These are phyloP conservation scores for Spongispora temasekensis DNA, from an alignment of 1,284 basidiomycete species.

Conservation along the genomic window DNA sequence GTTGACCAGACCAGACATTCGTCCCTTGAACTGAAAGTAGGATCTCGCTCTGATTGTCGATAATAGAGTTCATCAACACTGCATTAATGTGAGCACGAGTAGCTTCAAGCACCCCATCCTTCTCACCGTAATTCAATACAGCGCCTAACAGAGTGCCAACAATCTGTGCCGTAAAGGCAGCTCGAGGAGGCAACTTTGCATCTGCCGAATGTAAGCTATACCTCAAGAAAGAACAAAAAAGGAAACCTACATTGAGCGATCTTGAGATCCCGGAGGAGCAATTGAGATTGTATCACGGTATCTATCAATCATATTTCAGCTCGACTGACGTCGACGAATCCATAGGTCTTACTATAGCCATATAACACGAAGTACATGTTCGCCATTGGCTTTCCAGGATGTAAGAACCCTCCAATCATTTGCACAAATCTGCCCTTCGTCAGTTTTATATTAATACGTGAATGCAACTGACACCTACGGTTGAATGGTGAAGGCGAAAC, in stretches of 20 bases:
- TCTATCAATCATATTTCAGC: constrained; percentile 30
- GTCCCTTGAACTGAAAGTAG: constrained; percentile 49
- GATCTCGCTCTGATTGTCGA: constrained; percentile 52
- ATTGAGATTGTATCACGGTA: constrained; percentile 45
- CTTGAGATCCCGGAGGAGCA: constrained; percentile 55
- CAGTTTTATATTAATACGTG: constrained; percentile 30
- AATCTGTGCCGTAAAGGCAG: constrained; percentile 64
- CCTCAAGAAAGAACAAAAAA: constrained; percentile 1
- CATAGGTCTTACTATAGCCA: constrained; percentile 42
- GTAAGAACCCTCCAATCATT: constrained; percentile 63
- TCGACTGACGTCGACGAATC: not conserved
- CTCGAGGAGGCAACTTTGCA: constrained; percentile 65
- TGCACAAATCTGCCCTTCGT: constrained; percentile 43
- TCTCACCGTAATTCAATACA: constrained; percentile 52
- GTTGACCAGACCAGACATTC: constrained; percentile 62
- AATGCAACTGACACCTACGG: constrained; percentile 38
- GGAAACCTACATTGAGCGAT: constrained; percentile 52
- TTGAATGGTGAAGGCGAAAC: constrained; percentile 40
- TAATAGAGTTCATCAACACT: constrained; percentile 60
- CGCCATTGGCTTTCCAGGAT: constrained; percentile 57
- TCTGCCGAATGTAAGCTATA: constrained; percentile 22
- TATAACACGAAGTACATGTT: constrained; percentile 61
- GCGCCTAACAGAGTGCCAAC: constrained; percentile 48
- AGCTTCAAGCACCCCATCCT: not conserved
- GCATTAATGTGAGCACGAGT: constrained; percentile 1